A percentile compares a stretch with the other conserved stretches of the same genome.
These are phyloP conservation scores for Dendrostoma leiphaemia DNA, from an alignment of 2,329 filamentous ascomycete species.

Conservation along the genomic window DNA sequence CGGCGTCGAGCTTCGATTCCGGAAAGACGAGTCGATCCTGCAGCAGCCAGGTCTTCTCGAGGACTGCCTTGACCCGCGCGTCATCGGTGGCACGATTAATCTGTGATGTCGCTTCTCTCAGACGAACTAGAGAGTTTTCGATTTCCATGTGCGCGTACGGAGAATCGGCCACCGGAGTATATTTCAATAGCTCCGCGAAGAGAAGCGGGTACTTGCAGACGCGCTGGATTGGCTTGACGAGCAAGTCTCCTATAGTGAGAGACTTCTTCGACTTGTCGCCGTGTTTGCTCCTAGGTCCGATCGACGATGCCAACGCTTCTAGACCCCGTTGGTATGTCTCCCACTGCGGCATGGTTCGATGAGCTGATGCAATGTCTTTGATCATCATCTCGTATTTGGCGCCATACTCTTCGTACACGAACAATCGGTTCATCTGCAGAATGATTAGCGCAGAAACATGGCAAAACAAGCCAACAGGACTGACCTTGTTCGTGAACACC, in stretches of 20 bases:
- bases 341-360: constrained; percentile 71
- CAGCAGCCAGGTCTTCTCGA: constrained; percentile 81
- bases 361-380: constrained; percentile 69
- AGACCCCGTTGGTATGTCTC: constrained; percentile 79
- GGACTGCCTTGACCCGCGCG: constrained; percentile 61
- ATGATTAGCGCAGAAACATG: neutral
- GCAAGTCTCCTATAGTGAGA: constrained; percentile 77
- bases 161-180: constrained; percentile 82
- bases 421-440: constrained; percentile 72
- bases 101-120: constrained; percentile 72
- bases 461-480: neutral
- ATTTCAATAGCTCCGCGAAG: constrained; percentile 78
- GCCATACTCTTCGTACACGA: constrained; percentile 87
- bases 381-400: constrained; percentile 86
- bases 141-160: constrained; percentile 80
- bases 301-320: constrained; percentile 74
- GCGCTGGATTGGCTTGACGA: constrained; percentile 95
- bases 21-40: constrained; percentile 79
- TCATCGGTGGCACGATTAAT: constrained; percentile 87
- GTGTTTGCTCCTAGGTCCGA: constrained; percentile 67
- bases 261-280: constrained; percentile 68
- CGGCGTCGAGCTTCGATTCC: constrained; percentile 55
- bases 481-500: constrained; percentile 58
- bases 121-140: constrained; percentile 66
- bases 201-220: constrained; percentile 89